These are phyloP conservation scores for Schoenoplectus tabernaemontani DNA, from an alignment of 202 grass and related monocot species.

Conservation along the genomic window DNA sequence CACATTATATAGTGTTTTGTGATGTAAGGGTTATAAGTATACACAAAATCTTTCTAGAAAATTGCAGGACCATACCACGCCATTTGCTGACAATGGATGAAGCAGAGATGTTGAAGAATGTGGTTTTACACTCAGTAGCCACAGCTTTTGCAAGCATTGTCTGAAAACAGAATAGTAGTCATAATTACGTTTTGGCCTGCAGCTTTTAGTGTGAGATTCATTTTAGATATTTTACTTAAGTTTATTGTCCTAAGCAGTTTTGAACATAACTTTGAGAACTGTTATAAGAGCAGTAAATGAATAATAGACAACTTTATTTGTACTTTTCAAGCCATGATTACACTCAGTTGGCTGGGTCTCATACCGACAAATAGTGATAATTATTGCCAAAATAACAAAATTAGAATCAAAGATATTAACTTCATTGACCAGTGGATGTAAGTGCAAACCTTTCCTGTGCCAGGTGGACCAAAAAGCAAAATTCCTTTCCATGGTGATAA, in stretches of 20 bases:
- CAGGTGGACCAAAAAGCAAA: constrained; percentile 87
- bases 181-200: neutral
- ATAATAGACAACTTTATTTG: neutral
- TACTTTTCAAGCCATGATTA: neutral
- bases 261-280: neutral
- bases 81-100: constrained; percentile 98
- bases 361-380: neutral
- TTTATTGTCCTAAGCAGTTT: neutral
- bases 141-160: constrained; percentile 97
- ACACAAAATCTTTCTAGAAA: neutral
- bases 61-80: constrained; percentile 43
- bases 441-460: constrained; percentile 86
- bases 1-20: neutral
- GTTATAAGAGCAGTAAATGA: neutral
- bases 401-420: neutral
- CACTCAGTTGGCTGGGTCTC: neutral
- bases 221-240: neutral
- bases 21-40: neutral
- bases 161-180: constrained; percentile 30
- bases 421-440: neutral
- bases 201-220: neutral
- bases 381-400: neutral
- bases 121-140: constrained; percentile 87
- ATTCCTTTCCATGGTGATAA: constrained; percentile 96
- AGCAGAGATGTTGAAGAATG: constrained; percentile 98